These are phyloP conservation scores for Mycena citricolor DNA, from an alignment of 1,284 basidiomycete genomes.

Conservation along the genomic window DNA sequence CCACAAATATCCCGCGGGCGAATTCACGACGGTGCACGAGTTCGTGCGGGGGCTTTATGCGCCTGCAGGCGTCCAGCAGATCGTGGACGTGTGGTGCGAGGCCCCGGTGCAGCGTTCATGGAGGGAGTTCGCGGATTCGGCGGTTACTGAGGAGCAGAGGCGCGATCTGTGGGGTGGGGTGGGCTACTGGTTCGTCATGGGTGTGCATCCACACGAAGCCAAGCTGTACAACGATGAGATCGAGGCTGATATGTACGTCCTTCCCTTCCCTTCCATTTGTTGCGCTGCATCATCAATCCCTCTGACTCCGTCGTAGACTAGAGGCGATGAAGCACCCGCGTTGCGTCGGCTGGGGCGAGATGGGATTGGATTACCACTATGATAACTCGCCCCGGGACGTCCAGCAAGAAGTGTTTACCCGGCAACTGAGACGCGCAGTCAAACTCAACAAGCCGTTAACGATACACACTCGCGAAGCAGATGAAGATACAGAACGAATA, in stretches of 20 bases:
- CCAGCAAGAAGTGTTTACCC: constrained; percentile 62
- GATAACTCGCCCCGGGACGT: constrained; percentile 68
- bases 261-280: not conserved
- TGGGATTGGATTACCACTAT: constrained; percentile 83
- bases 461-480: constrained; percentile 80
- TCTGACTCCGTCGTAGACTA: constrained; percentile 41
- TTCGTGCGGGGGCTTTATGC: constrained; percentile 64
- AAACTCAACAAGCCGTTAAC: constrained; percentile 69
- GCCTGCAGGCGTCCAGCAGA: constrained; percentile 54
- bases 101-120: constrained; percentile 61
- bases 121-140: constrained; percentile 74
- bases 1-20: constrained; percentile 54
- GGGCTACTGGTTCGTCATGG: constrained; percentile 77
- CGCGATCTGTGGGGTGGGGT: constrained; percentile 57
- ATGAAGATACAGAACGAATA: constrained; percentile 75
- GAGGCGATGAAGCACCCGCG: constrained; percentile 76
- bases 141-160: constrained; percentile 49
- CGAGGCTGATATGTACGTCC: constrained; percentile 64
- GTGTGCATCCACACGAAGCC: constrained; percentile 81
- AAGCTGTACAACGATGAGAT: constrained; percentile 64
- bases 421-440: constrained; percentile 70
- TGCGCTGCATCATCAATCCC: constrained; percentile 2
- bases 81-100: constrained; percentile 85
- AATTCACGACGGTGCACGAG: constrained; percentile 54
- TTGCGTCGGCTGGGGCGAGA: constrained; percentile 84